Base-by-base conservation (phyloP, 345 rosid genomes). In the Moringa oleifera region DNA sequence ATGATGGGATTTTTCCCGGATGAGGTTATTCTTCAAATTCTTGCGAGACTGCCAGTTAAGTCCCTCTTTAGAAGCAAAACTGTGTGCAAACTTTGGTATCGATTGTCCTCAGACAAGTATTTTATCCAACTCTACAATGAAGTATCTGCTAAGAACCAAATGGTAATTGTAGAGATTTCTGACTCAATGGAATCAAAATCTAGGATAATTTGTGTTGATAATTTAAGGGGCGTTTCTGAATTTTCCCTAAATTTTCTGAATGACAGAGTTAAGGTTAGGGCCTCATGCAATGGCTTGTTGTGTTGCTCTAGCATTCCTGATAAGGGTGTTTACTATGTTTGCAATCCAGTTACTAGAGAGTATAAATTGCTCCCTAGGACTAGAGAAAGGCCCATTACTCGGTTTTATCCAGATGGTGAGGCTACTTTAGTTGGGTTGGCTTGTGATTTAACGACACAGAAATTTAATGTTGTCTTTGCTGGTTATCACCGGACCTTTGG, bases 241-340 rank as follows among this genome's bases (percentile, higher is more conserved):
- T 75, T 89, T 53, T 80, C 93, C 8, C 77, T 93, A 54, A 82
- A 70, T 77, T 93, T 93, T 68, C 57, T 93, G 62, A 77, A 75
- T 54, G 95, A 80, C 49, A 80, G 96, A 65, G 90, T 93, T 31
- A 83, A 75, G 57, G 78, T 93, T 36, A 88, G 97, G 71, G 91
- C 82, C 15, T 93, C 93, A 0, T 85, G 94, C 76, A 87, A 90
- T 65, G 98, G 98, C 57, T 75, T 87, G 60, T 68, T 93, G 75
- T 87, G 96, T 64, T 93, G 97, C 73, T 84, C 97, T n/a, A 85
- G 93, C 57, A 77, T 89, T 17, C 91, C 87, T 28, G 85, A 83
- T 31, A 92, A 79, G 75, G 93, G 91, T 62, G 80, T 81, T 75
- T 88, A 81, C 57, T 93, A 85, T 53, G 88, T 93, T 18, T 93